phyloP scores from a whole-genome alignment of 148 eudicot species.

The Hydrangea macrophylla region DNA sequence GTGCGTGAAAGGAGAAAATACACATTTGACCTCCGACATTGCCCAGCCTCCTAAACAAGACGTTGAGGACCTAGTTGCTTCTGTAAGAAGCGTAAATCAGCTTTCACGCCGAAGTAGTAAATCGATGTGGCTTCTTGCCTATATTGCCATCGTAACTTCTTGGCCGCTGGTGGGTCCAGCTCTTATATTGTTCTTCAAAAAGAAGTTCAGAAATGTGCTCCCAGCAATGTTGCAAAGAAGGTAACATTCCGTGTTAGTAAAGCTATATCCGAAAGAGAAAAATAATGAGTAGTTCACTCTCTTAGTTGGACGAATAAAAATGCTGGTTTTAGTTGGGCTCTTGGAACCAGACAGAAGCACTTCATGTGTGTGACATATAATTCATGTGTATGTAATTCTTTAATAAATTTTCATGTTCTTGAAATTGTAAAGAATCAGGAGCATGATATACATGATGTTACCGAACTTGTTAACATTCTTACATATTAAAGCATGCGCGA shows the following conservation, averaged over 20 bases:
- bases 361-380: neutral
- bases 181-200: slow-evolving; percentile 48
- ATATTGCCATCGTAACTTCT: slow-evolving; percentile 61
- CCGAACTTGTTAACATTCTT: neutral
- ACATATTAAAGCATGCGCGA: neutral
- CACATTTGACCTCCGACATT: slow-evolving; percentile 11
- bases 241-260: slow-evolving; percentile 16
- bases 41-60: slow-evolving; percentile 26
- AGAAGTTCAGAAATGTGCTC: slow-evolving; percentile 32
- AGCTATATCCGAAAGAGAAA: neutral
- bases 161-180: slow-evolving; percentile 76
- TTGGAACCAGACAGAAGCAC: neutral
- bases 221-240: slow-evolving; percentile 27
- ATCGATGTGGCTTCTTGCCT: slow-evolving; percentile 77
- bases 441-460: neutral
- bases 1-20: slow-evolving; percentile 7
- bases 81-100: slow-evolving; percentile 50
- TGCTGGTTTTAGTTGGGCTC: neutral
- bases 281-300: neutral
- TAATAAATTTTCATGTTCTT: neutral
- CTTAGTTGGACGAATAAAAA: neutral
- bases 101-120: slow-evolving; percentile 57
- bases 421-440: neutral
- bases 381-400: neutral
- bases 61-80: slow-evolving; percentile 15